Conservation (phyloP, 2,329 filamentous ascomycete species). For the Diaporthe nobilis region DNA sequence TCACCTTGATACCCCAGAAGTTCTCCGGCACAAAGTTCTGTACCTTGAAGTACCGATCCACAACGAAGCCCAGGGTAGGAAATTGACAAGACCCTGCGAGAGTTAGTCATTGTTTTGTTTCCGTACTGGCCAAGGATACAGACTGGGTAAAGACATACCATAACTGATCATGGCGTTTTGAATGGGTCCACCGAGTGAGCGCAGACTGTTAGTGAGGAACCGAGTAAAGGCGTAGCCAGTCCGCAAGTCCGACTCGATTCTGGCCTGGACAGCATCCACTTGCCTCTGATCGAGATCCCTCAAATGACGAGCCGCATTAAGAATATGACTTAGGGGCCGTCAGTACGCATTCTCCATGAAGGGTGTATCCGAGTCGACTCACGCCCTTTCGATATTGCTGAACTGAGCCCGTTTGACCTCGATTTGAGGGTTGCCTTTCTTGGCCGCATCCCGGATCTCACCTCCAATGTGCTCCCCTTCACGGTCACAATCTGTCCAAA, state of each 20-base stretch:
- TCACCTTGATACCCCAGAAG: slow-evolving; percentile 94
- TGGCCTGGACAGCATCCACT: slow-evolving; percentile 87
- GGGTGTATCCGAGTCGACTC: slow-evolving; percentile 49
- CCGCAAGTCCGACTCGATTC: slow-evolving; percentile 92
- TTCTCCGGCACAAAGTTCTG: slow-evolving; percentile 92
- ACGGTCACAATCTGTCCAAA: slow-evolving; percentile 99
- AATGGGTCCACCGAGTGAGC: slow-evolving; percentile 77
- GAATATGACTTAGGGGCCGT: slow-evolving; percentile 76
- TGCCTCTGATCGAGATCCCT: slow-evolving; percentile 86
- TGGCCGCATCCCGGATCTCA: slow-evolving; percentile 88
- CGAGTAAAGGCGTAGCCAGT: slow-evolving; percentile 95
- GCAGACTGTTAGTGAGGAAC: slow-evolving; percentile 85
- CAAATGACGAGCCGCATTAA: slow-evolving; percentile 84
- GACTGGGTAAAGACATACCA: slow-evolving; percentile 63
- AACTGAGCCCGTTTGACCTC: slow-evolving; percentile 90
- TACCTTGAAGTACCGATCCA: slow-evolving; percentile 94
- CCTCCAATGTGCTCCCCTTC: slow-evolving; percentile 97
- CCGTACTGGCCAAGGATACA: not conserved
- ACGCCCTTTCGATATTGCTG: slow-evolving; percentile 96
- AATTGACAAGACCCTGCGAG: slow-evolving; percentile 89
- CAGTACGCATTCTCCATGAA: slow-evolving; percentile 26
- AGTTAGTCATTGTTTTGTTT: not conserved
- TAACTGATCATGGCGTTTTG: slow-evolving; percentile 82
- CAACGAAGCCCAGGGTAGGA: slow-evolving; percentile 95
- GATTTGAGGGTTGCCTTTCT: slow-evolving; percentile 79